Evolutionary conservation across 257 asterid species (phyloP).

Genomic region (Penstemon barbatus): DNA sequence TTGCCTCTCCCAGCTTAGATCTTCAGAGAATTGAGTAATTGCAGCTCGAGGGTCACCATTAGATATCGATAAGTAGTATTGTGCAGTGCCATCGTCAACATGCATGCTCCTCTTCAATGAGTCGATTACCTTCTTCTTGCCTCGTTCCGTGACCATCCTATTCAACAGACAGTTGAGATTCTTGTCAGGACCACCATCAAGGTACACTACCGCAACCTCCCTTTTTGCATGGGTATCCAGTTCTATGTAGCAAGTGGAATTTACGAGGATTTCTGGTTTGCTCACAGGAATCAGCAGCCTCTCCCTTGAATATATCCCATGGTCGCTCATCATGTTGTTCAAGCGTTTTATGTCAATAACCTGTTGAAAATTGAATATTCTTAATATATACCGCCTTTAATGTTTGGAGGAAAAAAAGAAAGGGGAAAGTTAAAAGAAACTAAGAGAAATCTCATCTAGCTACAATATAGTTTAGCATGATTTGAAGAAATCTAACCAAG

Average conservation of each 20-base stretch:
- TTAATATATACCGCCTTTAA: not conserved
- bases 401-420: not conserved
- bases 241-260: conserved; percentile 85
- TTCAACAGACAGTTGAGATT: conserved; percentile 40
- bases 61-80: conserved; percentile 70
- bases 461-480: not conserved
- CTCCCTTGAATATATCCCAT: conserved; percentile 93
- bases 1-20: conserved; percentile 83
- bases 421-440: not conserved
- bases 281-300: conserved; percentile 81
- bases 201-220: conserved; percentile 92
- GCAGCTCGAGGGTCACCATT: conserved; percentile 95
- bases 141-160: conserved; percentile 57
- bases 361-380: conserved; percentile 37
- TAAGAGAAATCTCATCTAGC: not conserved
- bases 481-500: not conserved
- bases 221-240: conserved; percentile 79
- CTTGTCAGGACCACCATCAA: conserved; percentile 69
- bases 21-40: conserved; percentile 69
- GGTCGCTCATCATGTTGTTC: conserved; percentile 98
- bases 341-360: conserved; percentile 84
- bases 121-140: conserved; percentile 60
- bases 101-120: conserved; percentile 87
- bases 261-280: conserved; percentile 63
- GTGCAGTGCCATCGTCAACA: conserved; percentile 87